These are phyloP conservation scores for Bothriochloa decipiens DNA, from an alignment of 176 grass and related monocot genomes.

Conservation along the genomic window DNA sequence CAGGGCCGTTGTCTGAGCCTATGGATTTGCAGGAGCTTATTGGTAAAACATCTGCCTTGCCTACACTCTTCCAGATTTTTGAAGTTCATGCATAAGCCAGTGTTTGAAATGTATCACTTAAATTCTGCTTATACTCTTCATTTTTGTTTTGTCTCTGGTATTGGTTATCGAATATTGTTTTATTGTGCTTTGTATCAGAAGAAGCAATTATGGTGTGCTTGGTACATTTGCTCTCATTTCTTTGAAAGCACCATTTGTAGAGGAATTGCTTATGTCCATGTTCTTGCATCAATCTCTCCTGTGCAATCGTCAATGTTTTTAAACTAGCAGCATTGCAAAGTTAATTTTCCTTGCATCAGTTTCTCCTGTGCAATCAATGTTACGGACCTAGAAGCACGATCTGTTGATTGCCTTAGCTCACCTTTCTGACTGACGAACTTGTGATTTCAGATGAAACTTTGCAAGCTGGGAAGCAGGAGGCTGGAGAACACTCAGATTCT, in stretches of 20 bases:
- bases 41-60: constrained; percentile 11
- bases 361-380: background rate
- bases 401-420: background rate
- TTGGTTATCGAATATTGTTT: background rate
- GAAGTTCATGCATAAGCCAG: background rate
- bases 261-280: background rate
- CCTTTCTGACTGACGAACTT: background rate
- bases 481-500: background rate
- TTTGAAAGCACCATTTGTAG: background rate
- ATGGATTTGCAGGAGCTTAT: background rate
- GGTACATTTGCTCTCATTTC: background rate
- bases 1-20: background rate
- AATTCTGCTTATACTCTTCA: background rate
- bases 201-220: background rate
- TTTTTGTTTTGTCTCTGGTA: background rate
- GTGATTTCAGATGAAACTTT: constrained; percentile 8
- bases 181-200: background rate
- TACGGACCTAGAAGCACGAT: background rate
- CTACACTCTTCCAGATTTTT: background rate
- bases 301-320: background rate
- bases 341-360: background rate
- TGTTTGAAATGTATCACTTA: background rate
- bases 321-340: background rate
- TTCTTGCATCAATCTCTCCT: background rate
- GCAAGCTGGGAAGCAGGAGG: background rate